Evolutionary conservation across 2,329 filamentous ascomycete species (phyloP).

Genomic region (Herpomyces periplanetae): DNA sequence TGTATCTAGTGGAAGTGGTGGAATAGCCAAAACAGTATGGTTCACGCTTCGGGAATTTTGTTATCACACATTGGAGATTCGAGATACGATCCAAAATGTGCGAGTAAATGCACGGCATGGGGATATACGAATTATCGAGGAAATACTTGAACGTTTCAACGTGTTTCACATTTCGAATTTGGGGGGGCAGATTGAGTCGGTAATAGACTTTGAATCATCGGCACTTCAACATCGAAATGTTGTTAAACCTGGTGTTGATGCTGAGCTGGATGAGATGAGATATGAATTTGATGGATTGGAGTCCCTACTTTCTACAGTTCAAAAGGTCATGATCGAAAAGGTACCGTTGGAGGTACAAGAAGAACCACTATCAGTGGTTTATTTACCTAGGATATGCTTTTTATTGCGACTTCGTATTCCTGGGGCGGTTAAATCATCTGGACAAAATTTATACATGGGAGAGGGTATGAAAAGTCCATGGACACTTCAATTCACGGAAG

Average conservation of each 20-base stretch:
- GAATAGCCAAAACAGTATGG: conserved; percentile 28
- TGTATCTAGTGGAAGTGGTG: conserved; percentile 15
- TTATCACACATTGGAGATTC: conserved; percentile 25
- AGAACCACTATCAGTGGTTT: conserved; percentile 36
- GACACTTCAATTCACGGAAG: conserved; percentile 35
- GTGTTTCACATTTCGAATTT: conserved; percentile 18
- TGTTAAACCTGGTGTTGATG: conserved; percentile 28
- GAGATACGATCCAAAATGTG: conserved; percentile 19
- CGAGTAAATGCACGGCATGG: too few species aligned
- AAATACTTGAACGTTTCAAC: conserved; percentile 20
- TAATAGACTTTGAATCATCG: conserved; percentile 37
- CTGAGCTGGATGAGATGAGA: conserved; percentile 36
- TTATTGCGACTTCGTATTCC: too few species aligned
- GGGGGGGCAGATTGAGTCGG: conserved; percentile 27
- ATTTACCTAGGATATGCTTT: conserved; percentile 76
- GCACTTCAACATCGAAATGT: conserved; percentile 27
- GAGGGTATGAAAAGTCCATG: conserved; percentile 18
- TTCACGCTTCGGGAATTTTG: conserved; percentile 29
- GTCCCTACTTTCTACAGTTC: conserved; percentile 25
- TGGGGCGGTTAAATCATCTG: too few species aligned
- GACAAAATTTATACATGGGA: too few species aligned
- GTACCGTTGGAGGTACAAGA: conserved; percentile 17
- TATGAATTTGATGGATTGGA: conserved; percentile 37
- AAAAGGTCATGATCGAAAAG: conserved; percentile 17
- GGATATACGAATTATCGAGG: too few species aligned